Percentiles rank a stretch among this genome's conserved stretches.
These are phyloP conservation scores for Globisporangium nagaii DNA, from an alignment of 352 stramenopile genomes.

Conservation along the genomic window DNA sequence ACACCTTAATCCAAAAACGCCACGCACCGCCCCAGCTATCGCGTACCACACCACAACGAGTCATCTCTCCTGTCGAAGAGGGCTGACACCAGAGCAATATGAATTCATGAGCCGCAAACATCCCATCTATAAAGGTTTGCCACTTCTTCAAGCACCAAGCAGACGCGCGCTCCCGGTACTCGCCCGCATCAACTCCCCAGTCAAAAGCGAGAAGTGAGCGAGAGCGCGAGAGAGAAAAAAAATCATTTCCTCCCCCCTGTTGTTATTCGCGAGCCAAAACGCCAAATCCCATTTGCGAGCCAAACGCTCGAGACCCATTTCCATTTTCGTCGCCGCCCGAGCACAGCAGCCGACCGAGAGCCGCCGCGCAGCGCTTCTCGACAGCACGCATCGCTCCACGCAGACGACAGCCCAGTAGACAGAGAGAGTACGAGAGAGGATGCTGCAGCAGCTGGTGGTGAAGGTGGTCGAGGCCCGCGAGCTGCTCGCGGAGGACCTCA, in stretches of 20 bases:
- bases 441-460: conserved; percentile 33
- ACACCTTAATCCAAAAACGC: no score
- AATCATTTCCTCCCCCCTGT: conserved; percentile 4
- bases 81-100: no score
- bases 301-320: background rate
- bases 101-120: no score
- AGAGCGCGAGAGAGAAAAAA: no score
- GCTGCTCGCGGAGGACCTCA: conserved; percentile 58
- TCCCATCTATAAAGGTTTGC: no score
- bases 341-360: background rate
- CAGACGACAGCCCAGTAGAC: background rate
- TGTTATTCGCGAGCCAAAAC: background rate
- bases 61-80: no score
- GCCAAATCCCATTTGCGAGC: background rate
- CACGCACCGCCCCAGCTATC: no score
- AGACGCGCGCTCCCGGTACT: no score
- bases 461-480: conserved; percentile 47
- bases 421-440: background rate
- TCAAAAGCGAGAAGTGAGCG: no score
- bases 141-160: no score
- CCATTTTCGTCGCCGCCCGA: background rate
- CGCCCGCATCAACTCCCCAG: no score
- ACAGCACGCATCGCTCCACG: background rate
- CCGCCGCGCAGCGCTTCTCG: background rate
- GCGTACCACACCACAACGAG: no score